phyloP scores from a whole-genome alignment of 495 filamentous ascomycete species.

The Daldinia caldariorum region DNA sequence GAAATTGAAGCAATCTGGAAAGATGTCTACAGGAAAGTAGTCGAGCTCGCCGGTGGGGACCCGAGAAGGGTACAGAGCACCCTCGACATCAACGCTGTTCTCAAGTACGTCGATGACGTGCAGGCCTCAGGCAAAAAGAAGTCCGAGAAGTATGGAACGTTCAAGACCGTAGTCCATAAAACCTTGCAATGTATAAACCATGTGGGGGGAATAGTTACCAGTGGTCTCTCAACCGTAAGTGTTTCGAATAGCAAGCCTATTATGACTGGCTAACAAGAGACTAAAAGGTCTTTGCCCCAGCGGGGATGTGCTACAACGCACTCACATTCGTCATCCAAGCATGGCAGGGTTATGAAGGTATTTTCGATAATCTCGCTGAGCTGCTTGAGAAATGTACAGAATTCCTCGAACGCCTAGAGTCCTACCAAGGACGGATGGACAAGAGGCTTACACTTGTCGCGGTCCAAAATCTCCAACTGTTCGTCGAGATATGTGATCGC shows the following conservation, averaged over 20 bases:
- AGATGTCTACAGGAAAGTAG: conserved; percentile 51
- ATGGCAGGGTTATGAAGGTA: conserved; percentile 55
- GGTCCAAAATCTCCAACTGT: conserved; percentile 53
- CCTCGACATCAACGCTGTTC: conserved; percentile 49
- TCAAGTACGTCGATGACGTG: conserved; percentile 45
- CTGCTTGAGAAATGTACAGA: conserved; percentile 52
- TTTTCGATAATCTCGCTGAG: conserved; percentile 52
- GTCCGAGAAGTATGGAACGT: conserved; percentile 43
- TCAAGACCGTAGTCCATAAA: conserved; percentile 44
- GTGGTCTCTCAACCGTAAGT: conserved; percentile 50
- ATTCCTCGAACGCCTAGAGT: conserved; percentile 51
- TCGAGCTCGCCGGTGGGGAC: conserved; percentile 53
- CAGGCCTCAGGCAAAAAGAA: conserved; percentile 44
- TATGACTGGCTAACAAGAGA: conserved; percentile 19
- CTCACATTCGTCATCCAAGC: conserved; percentile 53
- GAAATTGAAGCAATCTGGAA: conserved; percentile 54
- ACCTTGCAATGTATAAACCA: conserved; percentile 53
- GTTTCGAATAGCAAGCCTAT: background rate
- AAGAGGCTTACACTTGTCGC: conserved; percentile 51
- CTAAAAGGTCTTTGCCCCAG: conserved; percentile 51
- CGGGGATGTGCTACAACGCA: conserved; percentile 55
- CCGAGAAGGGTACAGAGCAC: conserved; percentile 40
- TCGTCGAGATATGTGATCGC: conserved; percentile 55
- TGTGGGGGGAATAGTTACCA: conserved; percentile 50
- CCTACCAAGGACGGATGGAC: conserved; percentile 53